Evolutionary conservation across 768 basidiomycete genomes (phyloP), one percentile per base, ranked within the genome.

Genomic region (Mycena floridula): DNA sequence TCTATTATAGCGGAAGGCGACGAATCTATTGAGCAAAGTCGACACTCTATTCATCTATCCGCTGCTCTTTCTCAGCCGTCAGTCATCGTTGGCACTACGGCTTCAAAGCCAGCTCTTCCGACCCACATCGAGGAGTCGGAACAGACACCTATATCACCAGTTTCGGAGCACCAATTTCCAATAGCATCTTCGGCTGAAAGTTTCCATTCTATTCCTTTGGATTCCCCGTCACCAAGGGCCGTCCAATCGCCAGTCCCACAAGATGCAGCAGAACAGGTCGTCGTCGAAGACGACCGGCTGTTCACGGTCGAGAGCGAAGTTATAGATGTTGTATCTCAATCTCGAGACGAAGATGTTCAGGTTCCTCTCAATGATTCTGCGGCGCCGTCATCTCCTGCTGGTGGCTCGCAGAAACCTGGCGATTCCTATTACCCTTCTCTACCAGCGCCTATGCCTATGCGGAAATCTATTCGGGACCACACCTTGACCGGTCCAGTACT

Each of bases 1-100:
- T 88, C 85, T 23, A 70, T 83, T 43, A 86, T 87, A 44, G 78
- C 73, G 0, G 85, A 87, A 62, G 84, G 77, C 42, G 85, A 89
- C 39, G 81, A 85, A 53, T 66, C 65, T 2, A 59, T 59, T 4
- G 81, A 85, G 44, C 32, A 35, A 18, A 35, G 13, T 7, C 4
- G 32, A 35, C 32, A 4, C 13, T 18, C 32, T 35, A 35, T 18
- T 7, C 18, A 13, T 15, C 32, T 15, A 35, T 35, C 32, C 32
- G 18, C 18, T 13, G 3, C 32, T 18, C 4, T 35, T 13, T 3
- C 32, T 7, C 3, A 35, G 32, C 32, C 32, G 13, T 35, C 32
- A 15, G 7, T 35, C n/a, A n/a, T n/a, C n/a, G n/a, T n/a, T n/a
- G n/a, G n/a, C n/a, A n/a, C n/a, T n/a, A n/a, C 28, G 28, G 28